A percentile compares a stretch with the other conserved stretches of the same genome.
phyloP scores from a whole-genome alignment of 1,139 yeast species.

The Chernovozyma sophiae-reginae region DNA sequence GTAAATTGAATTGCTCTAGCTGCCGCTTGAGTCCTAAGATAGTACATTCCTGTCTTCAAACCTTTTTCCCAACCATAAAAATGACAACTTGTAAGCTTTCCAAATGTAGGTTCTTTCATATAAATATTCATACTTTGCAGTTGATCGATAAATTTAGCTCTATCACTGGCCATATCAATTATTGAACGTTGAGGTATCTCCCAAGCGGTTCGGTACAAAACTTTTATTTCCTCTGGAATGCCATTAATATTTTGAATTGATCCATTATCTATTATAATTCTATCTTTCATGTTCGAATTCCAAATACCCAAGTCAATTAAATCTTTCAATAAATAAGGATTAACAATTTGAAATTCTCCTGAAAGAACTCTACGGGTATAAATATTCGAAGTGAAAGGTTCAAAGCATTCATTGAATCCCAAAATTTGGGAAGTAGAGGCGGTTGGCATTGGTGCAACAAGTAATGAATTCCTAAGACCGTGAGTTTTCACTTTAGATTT shows the following conservation, averaged over 20 bases:
- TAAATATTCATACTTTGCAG: conserved; percentile 89
- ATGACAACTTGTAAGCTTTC: conserved; percentile 94
- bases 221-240: conserved; percentile 75
- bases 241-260: conserved; percentile 75
- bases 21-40: conserved; percentile 93
- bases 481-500: conserved; percentile 55
- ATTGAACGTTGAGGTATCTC: conserved; percentile 86
- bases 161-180: conserved; percentile 93
- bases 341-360: conserved; percentile 86
- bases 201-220: conserved; percentile 92
- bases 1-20: conserved; percentile 92
- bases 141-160: conserved; percentile 92
- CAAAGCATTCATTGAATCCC: conserved; percentile 88
- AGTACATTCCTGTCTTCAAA: conserved; percentile 96
- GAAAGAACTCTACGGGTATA: conserved; percentile 83
- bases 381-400: conserved; percentile 85
- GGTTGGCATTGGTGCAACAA: conserved; percentile 94
- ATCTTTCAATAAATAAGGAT: conserved; percentile 77
- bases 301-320: conserved; percentile 80
- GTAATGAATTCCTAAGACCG: conserved; percentile 77
- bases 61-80: conserved; percentile 98
- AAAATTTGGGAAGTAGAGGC: conserved; percentile 90
- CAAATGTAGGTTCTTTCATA: conserved; percentile 83
- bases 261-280: conserved; percentile 76
- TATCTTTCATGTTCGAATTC: conserved; percentile 77